Percentiles rank a stretch among this genome's conserved stretches.
These are phyloP conservation scores for Botryotinia convoluta DNA, from an alignment of 2,329 filamentous ascomycete genomes.

Conservation along the genomic window DNA sequence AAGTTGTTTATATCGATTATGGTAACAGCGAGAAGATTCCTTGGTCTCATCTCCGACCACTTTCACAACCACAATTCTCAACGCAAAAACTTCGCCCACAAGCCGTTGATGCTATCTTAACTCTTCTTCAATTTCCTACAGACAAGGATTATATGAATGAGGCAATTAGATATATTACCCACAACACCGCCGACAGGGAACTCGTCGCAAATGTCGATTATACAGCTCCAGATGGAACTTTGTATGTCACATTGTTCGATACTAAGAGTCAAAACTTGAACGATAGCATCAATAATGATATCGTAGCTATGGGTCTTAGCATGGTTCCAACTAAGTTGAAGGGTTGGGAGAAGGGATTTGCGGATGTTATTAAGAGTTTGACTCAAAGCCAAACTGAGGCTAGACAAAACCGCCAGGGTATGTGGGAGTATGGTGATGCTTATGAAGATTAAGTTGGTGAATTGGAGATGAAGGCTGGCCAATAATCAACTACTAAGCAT, in stretches of 20 bases:
- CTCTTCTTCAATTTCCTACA: slow-evolving; percentile 84
- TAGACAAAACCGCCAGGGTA: slow-evolving; percentile 76
- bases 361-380: slow-evolving; percentile 68
- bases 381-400: slow-evolving; percentile 73
- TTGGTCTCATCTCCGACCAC: slow-evolving; percentile 79
- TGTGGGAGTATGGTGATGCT: slow-evolving; percentile 98
- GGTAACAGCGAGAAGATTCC: slow-evolving; percentile 88
- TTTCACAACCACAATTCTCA: slow-evolving; percentile 76
- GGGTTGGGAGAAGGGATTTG: slow-evolving; percentile 80
- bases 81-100: slow-evolving; percentile 80
- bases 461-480: background rate
- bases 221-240: slow-evolving; percentile 75
- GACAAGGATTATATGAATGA: slow-evolving; percentile 81
- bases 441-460: slow-evolving; percentile 68
- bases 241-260: slow-evolving; percentile 88
- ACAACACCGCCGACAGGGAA: slow-evolving; percentile 70
- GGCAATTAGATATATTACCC: slow-evolving; percentile 70
- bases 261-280: slow-evolving; percentile 62
- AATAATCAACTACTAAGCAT: background rate
- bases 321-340: slow-evolving; percentile 93
- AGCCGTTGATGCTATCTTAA: slow-evolving; percentile 81
- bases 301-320: slow-evolving; percentile 78
- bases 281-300: slow-evolving; percentile 85
- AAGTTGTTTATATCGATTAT: slow-evolving; percentile 94
- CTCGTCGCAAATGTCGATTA: slow-evolving; percentile 91